Percentiles rank a stretch among this genome's conserved stretches.
Evolutionary conservation across 2,329 filamentous ascomycete species (phyloP).

Genomic region (Lizonia empirigonia): DNA sequence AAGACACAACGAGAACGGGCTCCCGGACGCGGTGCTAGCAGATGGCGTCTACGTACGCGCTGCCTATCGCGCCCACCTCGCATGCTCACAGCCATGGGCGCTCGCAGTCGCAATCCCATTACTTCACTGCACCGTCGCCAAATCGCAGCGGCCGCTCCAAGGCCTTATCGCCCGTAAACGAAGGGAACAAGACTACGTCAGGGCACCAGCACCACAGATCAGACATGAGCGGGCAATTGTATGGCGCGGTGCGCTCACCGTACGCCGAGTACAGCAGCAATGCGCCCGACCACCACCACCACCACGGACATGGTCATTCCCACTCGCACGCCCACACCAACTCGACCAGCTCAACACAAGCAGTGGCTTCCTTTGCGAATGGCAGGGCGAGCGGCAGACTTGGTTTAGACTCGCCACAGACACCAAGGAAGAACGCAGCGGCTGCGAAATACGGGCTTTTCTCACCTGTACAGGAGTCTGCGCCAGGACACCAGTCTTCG

Average conservation of each 20-base stretch:
- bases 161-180: constrained; percentile 31
- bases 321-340: constrained; percentile 35
- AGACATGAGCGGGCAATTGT: constrained; percentile 44
- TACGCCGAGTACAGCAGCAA: constrained; percentile 35
- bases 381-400: constrained; percentile 44
- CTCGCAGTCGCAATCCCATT: constrained; percentile 44
- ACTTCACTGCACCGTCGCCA: constrained; percentile 33
- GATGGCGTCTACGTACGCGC: constrained; percentile 55
- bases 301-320: constrained; percentile 32
- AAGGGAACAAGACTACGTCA: constrained; percentile 17
- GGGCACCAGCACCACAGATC: constrained; percentile 41
- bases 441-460: constrained; percentile 36
- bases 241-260: constrained; percentile 38
- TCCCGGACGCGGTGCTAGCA: constrained; percentile 23
- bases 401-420: constrained; percentile 49
- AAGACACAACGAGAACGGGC: constrained; percentile 26
- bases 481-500: constrained; percentile 26
- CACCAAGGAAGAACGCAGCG: constrained; percentile 16
- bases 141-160: constrained; percentile 27
- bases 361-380: constrained; percentile 38
- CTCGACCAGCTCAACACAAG: constrained; percentile 39
- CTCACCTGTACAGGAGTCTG: constrained; percentile 44
- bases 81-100: constrained; percentile 47
- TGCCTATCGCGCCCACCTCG: constrained; percentile 45
- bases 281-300: constrained; percentile 31